Percentiles rank a stretch among this genome's conserved stretches.
phyloP scores from a whole-genome alignment of 345 rosid genomes.

The Hibiscus syriacus region DNA sequence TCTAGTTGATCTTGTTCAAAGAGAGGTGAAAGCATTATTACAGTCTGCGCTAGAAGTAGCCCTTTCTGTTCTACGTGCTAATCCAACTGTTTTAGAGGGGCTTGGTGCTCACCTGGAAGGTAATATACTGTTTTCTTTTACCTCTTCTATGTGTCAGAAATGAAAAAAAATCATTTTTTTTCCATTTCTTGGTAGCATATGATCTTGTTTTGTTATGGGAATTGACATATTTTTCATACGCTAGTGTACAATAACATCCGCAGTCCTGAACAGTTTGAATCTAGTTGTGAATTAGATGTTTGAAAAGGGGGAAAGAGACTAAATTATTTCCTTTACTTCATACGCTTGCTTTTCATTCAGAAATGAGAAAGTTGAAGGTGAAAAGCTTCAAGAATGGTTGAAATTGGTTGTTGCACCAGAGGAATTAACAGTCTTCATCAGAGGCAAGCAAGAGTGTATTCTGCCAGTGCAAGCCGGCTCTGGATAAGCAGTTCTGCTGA shows the following conservation, averaged over 20 bases:
- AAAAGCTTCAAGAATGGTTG: constrained; percentile 81
- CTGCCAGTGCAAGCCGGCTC: constrained; percentile 41
- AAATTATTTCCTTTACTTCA: not conserved
- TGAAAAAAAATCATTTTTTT: not conserved
- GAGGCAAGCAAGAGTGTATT: constrained; percentile 49
- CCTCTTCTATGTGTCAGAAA: not conserved
- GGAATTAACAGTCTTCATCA: constrained; percentile 57
- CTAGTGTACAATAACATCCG: not conserved
- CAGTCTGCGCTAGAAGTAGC: constrained; percentile 80
- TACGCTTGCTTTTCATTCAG: constrained; percentile 29
- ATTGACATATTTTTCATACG: not conserved
- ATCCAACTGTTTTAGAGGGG: constrained; percentile 81
- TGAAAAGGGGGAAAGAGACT: not conserved
- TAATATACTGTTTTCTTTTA: constrained; percentile 19
- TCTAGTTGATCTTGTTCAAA: constrained; percentile 85
- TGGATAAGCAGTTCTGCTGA: constrained; percentile 9
- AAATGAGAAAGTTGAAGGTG: constrained; percentile 94
- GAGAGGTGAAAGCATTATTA: constrained; percentile 69
- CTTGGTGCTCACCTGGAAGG: constrained; percentile 96
- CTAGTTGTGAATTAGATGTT: not conserved
- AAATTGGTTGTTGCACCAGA: constrained; percentile 71
- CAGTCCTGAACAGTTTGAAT: not conserved
- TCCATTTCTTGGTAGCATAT: not conserved
- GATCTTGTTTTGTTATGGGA: not conserved
- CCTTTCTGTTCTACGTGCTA: constrained; percentile 71